Base-by-base conservation (phyloP, 2,329 filamentous ascomycete genomes). In the Neocatenulostroma microsporum region DNA sequence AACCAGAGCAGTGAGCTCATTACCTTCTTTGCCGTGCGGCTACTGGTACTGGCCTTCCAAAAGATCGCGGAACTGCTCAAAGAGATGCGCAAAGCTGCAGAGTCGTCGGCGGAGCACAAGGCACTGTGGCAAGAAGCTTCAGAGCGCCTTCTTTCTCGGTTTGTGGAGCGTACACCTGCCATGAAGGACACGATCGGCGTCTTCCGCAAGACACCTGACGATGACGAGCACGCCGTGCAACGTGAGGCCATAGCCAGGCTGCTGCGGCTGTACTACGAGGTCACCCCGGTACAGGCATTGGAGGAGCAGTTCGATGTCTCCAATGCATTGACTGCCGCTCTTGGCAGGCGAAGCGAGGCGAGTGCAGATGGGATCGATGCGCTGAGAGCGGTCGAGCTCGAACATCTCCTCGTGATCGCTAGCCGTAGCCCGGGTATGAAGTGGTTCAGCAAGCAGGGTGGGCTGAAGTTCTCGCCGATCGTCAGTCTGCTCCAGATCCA, bases 251-350 rank as follows among this genome's bases (percentile, higher is more conserved):
- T 80, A n/a, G 82, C 82, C 40, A 80, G 84, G 47, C 65, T 95
- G 14, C 62, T 98, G 25, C 73, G 78, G 12, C 70, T 88, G n/a
- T 96, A 93, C 62, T 93, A 93, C 56, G 79, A 88, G 55, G 71
- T 84, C 3, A 72, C 86, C 7, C 88, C 91, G 2, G 79, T 84
- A 41, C 68, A 84, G 17, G 86, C 87, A 1, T 69, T 93, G 11
- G 80, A 82, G 46, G 82, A 87, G 49, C 91, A 83, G 47, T 91
- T 95, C 52, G 91, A 96, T 54, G 81, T 94, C 3, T 91, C 89
- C 0, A 67, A 82, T 1, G 72, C 82, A 14, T 70, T 98, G 12
- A 78, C 81, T 6, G 74, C 78, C 40, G 73, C 80, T 1, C 65
- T 96, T 30, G 69, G 73, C 38, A 70, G 49, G n/a, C 44, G 44